A percentile compares a stretch with the other conserved stretches of the same genome.
Conservation (phyloP, 2,329 filamentous ascomycete genomes). For the Penicillium paneum region DNA sequence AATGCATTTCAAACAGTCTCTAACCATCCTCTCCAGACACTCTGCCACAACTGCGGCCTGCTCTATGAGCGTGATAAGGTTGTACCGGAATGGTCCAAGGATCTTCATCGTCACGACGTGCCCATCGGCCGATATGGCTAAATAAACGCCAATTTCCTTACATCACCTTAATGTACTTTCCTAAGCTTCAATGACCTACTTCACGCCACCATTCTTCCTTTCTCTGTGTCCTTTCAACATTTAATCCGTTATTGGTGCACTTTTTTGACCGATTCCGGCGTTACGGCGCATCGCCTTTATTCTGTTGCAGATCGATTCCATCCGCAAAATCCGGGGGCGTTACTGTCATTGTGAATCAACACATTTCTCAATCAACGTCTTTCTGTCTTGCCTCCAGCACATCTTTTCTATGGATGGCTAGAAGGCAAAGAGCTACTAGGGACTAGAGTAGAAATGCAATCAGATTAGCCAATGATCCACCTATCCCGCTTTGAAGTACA, state of each 20-base stretch:
- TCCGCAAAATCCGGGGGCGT: background rate
- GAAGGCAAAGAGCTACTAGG: background rate
- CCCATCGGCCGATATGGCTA: slow-evolving; percentile 35
- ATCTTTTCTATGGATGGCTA: background rate
- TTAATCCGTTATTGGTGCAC: background rate
- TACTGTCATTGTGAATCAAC: background rate
- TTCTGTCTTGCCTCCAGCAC: background rate
- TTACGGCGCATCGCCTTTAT: slow-evolving; percentile 1
- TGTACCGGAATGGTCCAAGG: slow-evolving; percentile 72
- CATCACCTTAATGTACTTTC: slow-evolving; percentile 3
- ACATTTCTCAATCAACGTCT: background rate
- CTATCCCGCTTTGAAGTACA: background rate
- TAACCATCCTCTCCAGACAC: slow-evolving; percentile 54
- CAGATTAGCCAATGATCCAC: background rate
- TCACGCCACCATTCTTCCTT: slow-evolving; percentile 2
- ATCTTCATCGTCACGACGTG: slow-evolving; percentile 57
- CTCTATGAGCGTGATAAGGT: slow-evolving; percentile 83
- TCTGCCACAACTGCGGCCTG: slow-evolving; percentile 91
- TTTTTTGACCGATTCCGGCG: background rate
- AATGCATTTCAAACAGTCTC: slow-evolving; percentile 2
- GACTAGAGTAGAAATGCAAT: background rate
- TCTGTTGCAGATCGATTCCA: background rate
- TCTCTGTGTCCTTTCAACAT: background rate
- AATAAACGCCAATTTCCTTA: background rate
- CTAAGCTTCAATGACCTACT: slow-evolving; percentile 8